A percentile compares a stretch with the other conserved stretches of the same genome.
Conservation (phyloP, 768 basidiomycete genomes). For the Collybiopsis luxurians region DNA sequence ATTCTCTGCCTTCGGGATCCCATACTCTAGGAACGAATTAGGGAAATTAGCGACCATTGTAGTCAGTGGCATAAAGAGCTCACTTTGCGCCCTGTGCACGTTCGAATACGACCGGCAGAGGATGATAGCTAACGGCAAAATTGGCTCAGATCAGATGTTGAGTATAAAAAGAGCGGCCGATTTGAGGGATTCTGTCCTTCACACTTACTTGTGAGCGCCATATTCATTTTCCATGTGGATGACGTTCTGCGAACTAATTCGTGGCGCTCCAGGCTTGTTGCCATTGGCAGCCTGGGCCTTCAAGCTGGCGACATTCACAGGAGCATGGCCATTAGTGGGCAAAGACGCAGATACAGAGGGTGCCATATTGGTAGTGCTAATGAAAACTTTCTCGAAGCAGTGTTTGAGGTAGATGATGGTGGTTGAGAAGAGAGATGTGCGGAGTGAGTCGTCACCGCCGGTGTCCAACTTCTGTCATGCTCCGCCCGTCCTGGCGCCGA, state of each 20-base stretch:
- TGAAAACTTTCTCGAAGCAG: neutral
- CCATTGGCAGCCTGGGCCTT: neutral
- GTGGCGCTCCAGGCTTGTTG: neutral
- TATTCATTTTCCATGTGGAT: slow-evolving; percentile 80
- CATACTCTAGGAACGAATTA: slow-evolving; percentile 52
- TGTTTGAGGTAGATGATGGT: neutral
- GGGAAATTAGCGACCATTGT: neutral
- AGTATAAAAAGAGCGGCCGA: slow-evolving; percentile 12
- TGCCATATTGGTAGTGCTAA: neutral
- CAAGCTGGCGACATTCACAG: neutral
- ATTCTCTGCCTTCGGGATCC: slow-evolving; percentile 94
- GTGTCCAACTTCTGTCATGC: neutral
- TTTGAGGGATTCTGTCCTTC: slow-evolving; percentile 14
- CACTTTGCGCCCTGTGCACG: slow-evolving; percentile 86
- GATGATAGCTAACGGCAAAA: slow-evolving; percentile 81
- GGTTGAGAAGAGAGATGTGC: neutral
- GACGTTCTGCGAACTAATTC: slow-evolving; percentile 59
- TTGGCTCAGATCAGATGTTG: slow-evolving; percentile 37
- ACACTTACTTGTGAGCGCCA: slow-evolving; percentile 85
- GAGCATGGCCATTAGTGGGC: neutral
- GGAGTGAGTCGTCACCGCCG: neutral
- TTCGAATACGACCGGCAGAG: slow-evolving; percentile 93
- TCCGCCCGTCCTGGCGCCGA: slow-evolving; percentile 2
- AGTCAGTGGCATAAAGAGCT: slow-evolving; percentile 28
- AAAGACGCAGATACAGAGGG: neutral